Conservation (phyloP, 768 basidiomycete genomes). For the Fomitopsis pulvina region DNA sequence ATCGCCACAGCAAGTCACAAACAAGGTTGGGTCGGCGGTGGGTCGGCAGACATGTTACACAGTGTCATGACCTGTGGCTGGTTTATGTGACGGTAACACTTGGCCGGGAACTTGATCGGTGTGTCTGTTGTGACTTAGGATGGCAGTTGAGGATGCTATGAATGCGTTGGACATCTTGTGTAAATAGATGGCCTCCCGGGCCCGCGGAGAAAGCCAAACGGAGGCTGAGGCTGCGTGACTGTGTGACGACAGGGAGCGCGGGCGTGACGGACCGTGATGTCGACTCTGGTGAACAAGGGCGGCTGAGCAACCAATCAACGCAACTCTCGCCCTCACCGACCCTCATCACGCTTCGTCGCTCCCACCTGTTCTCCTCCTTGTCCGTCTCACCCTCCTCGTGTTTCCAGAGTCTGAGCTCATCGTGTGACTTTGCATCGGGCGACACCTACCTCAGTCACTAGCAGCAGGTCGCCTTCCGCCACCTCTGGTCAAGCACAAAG, state of each 20-base stretch:
- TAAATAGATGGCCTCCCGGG: too few relatives aligned
- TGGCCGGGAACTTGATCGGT: too few relatives aligned
- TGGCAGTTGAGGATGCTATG: neutral
- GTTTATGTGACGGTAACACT: too few relatives aligned
- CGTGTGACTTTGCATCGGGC: neutral
- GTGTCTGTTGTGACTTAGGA: too few relatives aligned
- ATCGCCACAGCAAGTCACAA: too few relatives aligned
- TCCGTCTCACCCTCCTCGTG: neutral
- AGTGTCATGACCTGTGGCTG: too few relatives aligned
- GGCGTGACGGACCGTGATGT: neutral
- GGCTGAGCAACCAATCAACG: conserved; percentile 3
- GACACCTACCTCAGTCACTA: too few relatives aligned
- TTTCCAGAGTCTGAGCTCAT: neutral
- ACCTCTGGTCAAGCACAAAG: neutral
- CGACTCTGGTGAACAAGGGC: conserved; percentile 1
- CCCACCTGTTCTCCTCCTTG: neutral
- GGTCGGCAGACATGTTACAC: too few relatives aligned
- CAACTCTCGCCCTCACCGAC: neutral
- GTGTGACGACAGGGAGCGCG: neutral
- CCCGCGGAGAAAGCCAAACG: too few relatives aligned
- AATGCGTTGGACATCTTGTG: neutral
- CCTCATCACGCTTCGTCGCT: neutral
- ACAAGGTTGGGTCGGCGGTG: too few relatives aligned
- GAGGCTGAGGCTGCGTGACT: neutral
- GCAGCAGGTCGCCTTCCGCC: too few relatives aligned